A percentile compares a stretch with the other conserved stretches of the same genome.
Evolutionary conservation across 495 filamentous ascomycete genomes (phyloP).

Genomic region (Penicillium arizonense): DNA sequence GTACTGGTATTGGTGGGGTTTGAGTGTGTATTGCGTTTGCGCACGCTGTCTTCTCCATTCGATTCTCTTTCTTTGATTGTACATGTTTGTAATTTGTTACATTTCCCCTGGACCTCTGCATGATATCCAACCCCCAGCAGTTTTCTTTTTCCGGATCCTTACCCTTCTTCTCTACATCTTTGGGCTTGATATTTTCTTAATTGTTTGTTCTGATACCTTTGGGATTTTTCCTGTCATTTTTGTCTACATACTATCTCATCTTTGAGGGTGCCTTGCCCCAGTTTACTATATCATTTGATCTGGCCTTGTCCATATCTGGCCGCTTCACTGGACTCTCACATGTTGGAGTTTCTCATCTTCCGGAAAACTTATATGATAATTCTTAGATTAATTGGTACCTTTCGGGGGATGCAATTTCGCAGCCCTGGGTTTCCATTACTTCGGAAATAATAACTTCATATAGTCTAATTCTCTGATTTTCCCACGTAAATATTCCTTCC

Average conservation of each 20-base stretch:
- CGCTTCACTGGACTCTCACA: no score
- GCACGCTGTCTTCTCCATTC: neutral
- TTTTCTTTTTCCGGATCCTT: constrained; percentile 5
- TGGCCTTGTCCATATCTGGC: constrained; percentile 1
- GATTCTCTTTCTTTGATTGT: constrained; percentile 11
- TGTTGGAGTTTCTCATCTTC: no score
- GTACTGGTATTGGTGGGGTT: constrained; percentile 28
- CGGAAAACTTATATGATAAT: no score
- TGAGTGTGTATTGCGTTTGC: constrained; percentile 6
- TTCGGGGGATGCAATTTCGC: no score
- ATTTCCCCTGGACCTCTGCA: constrained; percentile 17
- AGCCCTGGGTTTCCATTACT: no score
- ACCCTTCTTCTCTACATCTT: neutral
- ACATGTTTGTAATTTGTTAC: constrained; percentile 24
- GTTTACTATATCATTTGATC: constrained; percentile 1
- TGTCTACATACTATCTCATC: no score
- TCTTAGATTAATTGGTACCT: no score
- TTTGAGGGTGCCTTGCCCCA: no score
- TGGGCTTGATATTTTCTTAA: constrained; percentile 2
- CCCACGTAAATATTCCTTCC: no score
- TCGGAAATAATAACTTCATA: no score
- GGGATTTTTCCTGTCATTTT: no score
- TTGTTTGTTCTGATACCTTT: constrained; percentile 13
- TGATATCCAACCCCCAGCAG: constrained; percentile 31
- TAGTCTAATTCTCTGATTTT: no score